Evolutionary conservation across 495 filamentous ascomycete genomes (phyloP).

Genomic region (Penicillium subrubescens): DNA sequence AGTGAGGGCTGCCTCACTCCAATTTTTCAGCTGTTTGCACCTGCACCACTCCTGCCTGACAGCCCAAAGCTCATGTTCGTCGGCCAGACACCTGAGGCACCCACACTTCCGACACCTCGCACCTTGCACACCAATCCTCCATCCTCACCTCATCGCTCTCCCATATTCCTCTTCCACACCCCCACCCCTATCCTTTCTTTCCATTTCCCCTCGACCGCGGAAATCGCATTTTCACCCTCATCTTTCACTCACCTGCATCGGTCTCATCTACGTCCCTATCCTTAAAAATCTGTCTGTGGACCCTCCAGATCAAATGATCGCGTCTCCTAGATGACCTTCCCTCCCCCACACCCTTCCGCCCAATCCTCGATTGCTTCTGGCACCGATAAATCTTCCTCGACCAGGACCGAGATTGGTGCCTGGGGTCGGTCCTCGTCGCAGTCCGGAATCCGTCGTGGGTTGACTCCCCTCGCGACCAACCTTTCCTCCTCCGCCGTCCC

Average conservation of each 20-base stretch:
- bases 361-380: constrained; percentile 64
- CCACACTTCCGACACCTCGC: constrained; percentile 31
- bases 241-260: constrained; percentile 16
- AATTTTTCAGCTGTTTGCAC: neutral
- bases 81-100: constrained; percentile 28
- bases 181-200: constrained; percentile 19
- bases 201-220: constrained; percentile 12
- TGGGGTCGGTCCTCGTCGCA: constrained; percentile 63
- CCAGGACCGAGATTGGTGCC: constrained; percentile 59
- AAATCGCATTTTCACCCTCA: constrained; percentile 13
- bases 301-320: constrained; percentile 58
- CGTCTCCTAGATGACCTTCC: constrained; percentile 67
- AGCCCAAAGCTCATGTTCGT: constrained; percentile 25
- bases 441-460: constrained; percentile 59
- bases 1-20: neutral
- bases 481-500: constrained; percentile 45
- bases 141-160: constrained; percentile 29
- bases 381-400: constrained; percentile 57
- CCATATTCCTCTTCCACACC: constrained; percentile 24
- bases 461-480: constrained; percentile 65
- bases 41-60: constrained; percentile 3
- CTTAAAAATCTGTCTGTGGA: constrained; percentile 49
- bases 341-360: constrained; percentile 62
- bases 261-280: constrained; percentile 30
- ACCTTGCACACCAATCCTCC: constrained; percentile 32